A percentile compares a stretch with the other conserved stretches of the same genome.
Evolutionary conservation across 1,284 basidiomycete genomes (phyloP).

Genomic region (Moesziomyces antarcticus): DNA sequence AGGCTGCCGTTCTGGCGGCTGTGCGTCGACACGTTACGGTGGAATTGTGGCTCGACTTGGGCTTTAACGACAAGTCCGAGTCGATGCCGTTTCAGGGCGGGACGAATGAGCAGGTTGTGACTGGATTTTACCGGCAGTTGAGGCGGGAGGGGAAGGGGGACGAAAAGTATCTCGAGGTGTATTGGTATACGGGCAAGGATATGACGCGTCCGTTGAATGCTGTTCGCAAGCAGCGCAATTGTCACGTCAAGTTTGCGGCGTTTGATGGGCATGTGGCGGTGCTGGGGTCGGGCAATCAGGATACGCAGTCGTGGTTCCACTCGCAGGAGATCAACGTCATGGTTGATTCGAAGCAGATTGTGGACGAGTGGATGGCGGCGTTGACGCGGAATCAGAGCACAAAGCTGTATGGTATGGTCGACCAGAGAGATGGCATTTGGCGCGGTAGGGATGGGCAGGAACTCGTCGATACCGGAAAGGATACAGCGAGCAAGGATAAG

Average conservation of each 20-base stretch:
- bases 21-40: conserved; percentile 76
- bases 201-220: conserved; percentile 79
- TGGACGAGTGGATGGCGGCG: conserved; percentile 76
- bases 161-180: conserved; percentile 74
- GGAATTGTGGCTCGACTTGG: conserved; percentile 69
- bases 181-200: conserved; percentile 77
- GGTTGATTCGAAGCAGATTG: conserved; percentile 75
- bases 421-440: conserved; percentile 77
- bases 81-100: conserved; percentile 81
- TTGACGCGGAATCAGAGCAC: conserved; percentile 79
- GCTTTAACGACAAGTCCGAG: conserved; percentile 72
- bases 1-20: conserved; percentile 76
- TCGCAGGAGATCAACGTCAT: conserved; percentile 82
- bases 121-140: conserved; percentile 72
- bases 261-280: conserved; percentile 79
- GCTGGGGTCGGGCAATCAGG: conserved; percentile 76
- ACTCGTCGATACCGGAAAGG: conserved; percentile 57
- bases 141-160: conserved; percentile 60
- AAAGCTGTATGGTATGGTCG: conserved; percentile 74
- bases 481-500: conserved; percentile 14
- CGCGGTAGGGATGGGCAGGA: conserved; percentile 71
- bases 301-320: conserved; percentile 79
- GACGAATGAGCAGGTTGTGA: conserved; percentile 80
- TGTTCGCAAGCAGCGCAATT: conserved; percentile 79
- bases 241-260: conserved; percentile 76